Base-by-base conservation (phyloP, 1,139 yeast genomes). In the Geotrichum europaeum region DNA sequence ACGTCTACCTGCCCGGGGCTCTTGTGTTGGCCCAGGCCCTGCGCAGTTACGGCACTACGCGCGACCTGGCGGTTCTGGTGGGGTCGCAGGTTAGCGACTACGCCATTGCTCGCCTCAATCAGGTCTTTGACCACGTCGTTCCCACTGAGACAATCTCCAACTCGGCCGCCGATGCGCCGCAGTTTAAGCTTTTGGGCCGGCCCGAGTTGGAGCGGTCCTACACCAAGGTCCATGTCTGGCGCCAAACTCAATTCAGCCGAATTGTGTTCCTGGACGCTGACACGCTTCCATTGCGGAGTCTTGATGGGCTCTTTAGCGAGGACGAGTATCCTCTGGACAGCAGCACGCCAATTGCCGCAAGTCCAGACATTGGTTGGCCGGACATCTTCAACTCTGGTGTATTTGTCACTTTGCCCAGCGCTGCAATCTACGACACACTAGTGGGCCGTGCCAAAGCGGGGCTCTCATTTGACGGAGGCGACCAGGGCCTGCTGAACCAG, bases 351-450 rank as follows among this genome's bases (percentile, higher is more conserved):
- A 67, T 73, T 53, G 74, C 73, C 2, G 98, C 97, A 0, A 80
- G 89, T n/a, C 95, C 97, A 0, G 98, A 94, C 75, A 80, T 86
- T 32, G 97, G 98, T 20, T 94, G 97, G 86, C 98, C 98, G 0
- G 98, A 94, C 73, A 81, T 89, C 68, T 94, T 94, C 79, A 94
- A 94, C 75, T 85, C 96, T 28, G 98, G 98, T 9, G 84, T 94
- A 50, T 80, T 94, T 72, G 79, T 86, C 9, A 75, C 89, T 52
- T 79, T 79, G 51, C 97, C 97, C 1, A 79, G 81, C 67, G 55
- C 67, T 6, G 65, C 69, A 0, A 82, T 79, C 53, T 86, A 78
- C 68, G 65, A 74, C 3, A 76, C 78, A 18, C 76, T 90, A 63
- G 60, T 60, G 7, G 56, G 62, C 62, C 75, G 60, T 64, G 73